Evolutionary conservation across 331 rosid species (phyloP).

Genomic region (Pyracantha coccinea): DNA sequence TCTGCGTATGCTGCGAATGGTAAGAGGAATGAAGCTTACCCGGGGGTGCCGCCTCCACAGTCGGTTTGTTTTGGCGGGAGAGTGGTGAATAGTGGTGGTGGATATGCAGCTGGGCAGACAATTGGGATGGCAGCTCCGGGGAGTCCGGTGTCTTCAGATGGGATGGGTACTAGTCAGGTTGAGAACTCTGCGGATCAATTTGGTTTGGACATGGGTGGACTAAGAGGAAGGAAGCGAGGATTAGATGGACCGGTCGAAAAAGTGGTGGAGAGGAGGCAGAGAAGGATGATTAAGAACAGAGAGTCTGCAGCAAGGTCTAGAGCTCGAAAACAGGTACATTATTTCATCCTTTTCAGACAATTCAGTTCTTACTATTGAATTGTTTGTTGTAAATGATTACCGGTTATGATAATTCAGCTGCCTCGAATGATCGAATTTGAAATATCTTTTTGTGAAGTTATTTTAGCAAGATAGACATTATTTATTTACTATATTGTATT

Average conservation of each 20-base stretch:
- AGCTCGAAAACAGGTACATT: conserved; percentile 88
- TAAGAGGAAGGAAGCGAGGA: conserved; percentile 69
- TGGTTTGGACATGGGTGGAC: conserved; percentile 50
- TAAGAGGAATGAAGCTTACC: conserved; percentile 33
- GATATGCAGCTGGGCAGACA: conserved; percentile 30
- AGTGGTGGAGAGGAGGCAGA: conserved; percentile 91
- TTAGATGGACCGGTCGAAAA: conserved; percentile 79
- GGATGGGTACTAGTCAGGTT: conserved; percentile 33
- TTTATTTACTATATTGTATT: not conserved
- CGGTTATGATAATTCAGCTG: not conserved
- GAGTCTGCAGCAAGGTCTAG: conserved; percentile 96
- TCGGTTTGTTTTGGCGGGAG: conserved; percentile 52
- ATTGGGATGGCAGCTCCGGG: conserved; percentile 40
- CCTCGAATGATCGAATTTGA: not conserved
- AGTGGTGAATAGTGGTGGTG: conserved; percentile 44
- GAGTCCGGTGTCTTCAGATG: conserved; percentile 71
- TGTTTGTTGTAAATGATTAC: too few relatives aligned
- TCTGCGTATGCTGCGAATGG: conserved; percentile 41
- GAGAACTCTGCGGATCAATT: conserved; percentile 35
- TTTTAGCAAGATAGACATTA: not conserved
- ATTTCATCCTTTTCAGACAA: not conserved
- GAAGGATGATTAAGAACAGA: conserved; percentile 95
- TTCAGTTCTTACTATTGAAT: not conserved
- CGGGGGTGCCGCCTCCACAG: conserved; percentile 3
- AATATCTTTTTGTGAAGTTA: not conserved